Evolutionary conservation across 148 eudicot genomes (phyloP).

Genomic region (Vaccinium myrtillus): DNA sequence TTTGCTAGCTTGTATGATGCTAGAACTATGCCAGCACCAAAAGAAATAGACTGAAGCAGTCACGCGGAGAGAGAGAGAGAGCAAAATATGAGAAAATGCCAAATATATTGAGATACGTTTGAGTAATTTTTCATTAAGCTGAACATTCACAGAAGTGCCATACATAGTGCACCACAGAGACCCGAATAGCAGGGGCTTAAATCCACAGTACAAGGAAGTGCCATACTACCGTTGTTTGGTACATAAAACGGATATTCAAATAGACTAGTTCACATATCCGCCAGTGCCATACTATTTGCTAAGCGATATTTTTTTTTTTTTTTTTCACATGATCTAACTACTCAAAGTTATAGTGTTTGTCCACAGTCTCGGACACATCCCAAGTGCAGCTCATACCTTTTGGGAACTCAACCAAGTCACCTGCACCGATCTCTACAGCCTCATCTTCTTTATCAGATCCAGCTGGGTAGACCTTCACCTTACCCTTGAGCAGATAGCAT

Average conservation of each 20-base stretch:
- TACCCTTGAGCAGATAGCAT: conserved; percentile 81
- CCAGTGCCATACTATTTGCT: background rate
- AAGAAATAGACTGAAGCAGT: background rate
- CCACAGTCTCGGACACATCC: conserved; percentile 91
- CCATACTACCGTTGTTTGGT: background rate
- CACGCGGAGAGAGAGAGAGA: background rate
- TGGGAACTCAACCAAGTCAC: conserved; percentile 90
- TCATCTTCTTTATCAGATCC: conserved; percentile 66
- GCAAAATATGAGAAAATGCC: background rate
- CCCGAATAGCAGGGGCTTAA: background rate
- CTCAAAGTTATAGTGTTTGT: conserved; percentile 85
- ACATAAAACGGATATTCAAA: background rate
- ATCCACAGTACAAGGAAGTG: background rate
- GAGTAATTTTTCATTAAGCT: background rate
- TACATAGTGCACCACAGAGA: background rate
- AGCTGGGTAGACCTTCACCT: conserved; percentile 91
- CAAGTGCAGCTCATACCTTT: conserved; percentile 97
- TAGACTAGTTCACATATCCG: background rate
- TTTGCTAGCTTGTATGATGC: background rate
- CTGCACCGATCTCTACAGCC: conserved; percentile 83
- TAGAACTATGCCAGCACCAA: background rate
- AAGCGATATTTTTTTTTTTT: background rate
- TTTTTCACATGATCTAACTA: conserved; percentile 18
- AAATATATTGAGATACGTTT: background rate
- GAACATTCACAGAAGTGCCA: background rate